Conservation (phyloP, 495 filamentous ascomycete species). For the Oidiodendron maius region DNA sequence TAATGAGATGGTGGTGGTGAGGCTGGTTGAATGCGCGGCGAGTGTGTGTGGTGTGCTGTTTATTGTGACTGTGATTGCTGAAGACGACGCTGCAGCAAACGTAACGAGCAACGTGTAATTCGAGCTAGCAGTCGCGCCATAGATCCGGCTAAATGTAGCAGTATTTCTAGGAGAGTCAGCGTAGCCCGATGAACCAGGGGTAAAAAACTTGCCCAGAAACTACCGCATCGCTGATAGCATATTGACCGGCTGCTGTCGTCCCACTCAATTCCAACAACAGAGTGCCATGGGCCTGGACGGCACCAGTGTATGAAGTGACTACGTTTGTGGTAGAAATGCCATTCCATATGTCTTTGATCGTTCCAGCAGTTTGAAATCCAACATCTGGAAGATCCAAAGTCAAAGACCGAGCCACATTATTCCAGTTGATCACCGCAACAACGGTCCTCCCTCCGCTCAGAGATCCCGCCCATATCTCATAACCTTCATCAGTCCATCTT, state of each 20-base stretch:
- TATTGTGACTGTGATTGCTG: slow-evolving; percentile 8
- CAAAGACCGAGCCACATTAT: slow-evolving; percentile 24
- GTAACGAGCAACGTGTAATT: slow-evolving; percentile 25
- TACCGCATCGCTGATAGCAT: slow-evolving; percentile 20
- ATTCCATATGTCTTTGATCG: slow-evolving; percentile 34
- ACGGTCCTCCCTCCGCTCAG: slow-evolving; percentile 32
- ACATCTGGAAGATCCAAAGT: slow-evolving; percentile 34
- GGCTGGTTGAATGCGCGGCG: slow-evolving; percentile 9
- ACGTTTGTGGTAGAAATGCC: slow-evolving; percentile 19
- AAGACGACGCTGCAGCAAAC: slow-evolving; percentile 15
- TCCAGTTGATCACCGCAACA: slow-evolving; percentile 36
- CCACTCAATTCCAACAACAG: slow-evolving; percentile 32
- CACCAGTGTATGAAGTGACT: slow-evolving; percentile 29
- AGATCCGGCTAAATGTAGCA: slow-evolving; percentile 29
- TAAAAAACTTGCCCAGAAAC: slow-evolving; percentile 21
- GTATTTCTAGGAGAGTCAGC: slow-evolving; percentile 9
- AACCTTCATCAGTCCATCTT: slow-evolving; percentile 29
- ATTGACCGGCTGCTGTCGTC: slow-evolving; percentile 25
- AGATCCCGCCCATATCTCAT: slow-evolving; percentile 39
- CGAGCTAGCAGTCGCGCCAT: slow-evolving; percentile 31
- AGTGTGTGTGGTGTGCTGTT: slow-evolving; percentile 8
- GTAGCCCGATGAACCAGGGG: background rate
- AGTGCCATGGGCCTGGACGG: slow-evolving; percentile 32
- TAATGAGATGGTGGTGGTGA: slow-evolving; percentile 21
- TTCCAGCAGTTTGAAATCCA: slow-evolving; percentile 31